Evolutionary conservation across 352 stramenopile species (phyloP).

Genomic region (Phytopythium aichiense): DNA sequence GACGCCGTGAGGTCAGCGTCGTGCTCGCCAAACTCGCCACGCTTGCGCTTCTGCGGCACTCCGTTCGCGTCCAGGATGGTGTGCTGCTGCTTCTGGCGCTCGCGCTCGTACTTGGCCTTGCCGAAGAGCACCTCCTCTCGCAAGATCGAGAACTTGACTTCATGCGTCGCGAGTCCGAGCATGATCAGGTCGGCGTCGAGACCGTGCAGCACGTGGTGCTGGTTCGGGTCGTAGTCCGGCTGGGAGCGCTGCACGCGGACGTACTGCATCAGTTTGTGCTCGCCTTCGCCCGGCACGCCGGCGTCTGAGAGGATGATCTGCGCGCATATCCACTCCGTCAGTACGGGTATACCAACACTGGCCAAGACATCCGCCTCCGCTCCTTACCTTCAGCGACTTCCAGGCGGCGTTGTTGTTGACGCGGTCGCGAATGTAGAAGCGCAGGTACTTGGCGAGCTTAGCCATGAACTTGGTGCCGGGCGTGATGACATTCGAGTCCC

Average conservation of each 20-base stretch:
- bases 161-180: conserved; percentile 97
- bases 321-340: background rate
- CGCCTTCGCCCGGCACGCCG: conserved; percentile 96
- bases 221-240: conserved; percentile 96
- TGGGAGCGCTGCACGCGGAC: conserved; percentile 93
- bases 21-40: conserved; percentile 83
- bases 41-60: conserved; percentile 57
- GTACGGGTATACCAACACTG: background rate
- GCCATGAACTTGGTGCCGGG: conserved; percentile 98
- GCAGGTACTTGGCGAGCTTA: conserved; percentile 88
- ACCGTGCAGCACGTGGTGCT: conserved; percentile 97
- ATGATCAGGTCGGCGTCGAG: conserved; percentile 99
- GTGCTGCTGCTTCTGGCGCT: conserved; percentile 62
- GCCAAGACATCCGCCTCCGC: background rate
- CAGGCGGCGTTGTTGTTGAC: conserved; percentile 93
- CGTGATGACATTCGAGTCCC: conserved; percentile 99
- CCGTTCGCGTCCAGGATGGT: conserved; percentile 72
- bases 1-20: conserved; percentile 69
- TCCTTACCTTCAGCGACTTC: conserved; percentile 88
- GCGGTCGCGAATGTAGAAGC: conserved; percentile 92
- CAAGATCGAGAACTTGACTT: conserved; percentile 98
- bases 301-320: conserved; percentile 96
- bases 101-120: conserved; percentile 75
- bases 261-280: conserved; percentile 99
- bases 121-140: conserved; percentile 92